Evolutionary conservation across 495 filamentous ascomycete genomes (phyloP).

Genomic region (Penicillium chermesinum): DNA sequence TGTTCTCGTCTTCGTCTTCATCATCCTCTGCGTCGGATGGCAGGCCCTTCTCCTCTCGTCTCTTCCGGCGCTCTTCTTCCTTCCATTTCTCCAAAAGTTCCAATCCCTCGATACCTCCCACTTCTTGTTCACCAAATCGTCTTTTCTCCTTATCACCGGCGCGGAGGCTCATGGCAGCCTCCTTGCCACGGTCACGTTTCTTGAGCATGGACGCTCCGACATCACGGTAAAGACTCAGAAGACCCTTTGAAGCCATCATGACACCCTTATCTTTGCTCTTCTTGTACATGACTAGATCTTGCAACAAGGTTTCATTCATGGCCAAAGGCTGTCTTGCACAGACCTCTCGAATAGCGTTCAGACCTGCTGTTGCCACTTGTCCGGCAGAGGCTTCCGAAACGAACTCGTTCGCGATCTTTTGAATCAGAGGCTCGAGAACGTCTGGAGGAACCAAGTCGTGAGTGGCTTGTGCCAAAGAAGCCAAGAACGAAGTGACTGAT

Average conservation of each 20-base stretch:
- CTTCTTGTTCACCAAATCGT: conserved; percentile 72
- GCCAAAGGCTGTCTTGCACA: conserved; percentile 88
- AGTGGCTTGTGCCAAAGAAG: conserved; percentile 83
- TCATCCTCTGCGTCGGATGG: conserved; percentile 50
- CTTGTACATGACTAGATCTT: conserved; percentile 92
- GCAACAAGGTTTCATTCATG: conserved; percentile 92
- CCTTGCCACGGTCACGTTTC: conserved; percentile 86
- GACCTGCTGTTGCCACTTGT: conserved; percentile 85
- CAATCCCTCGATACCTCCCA: conserved; percentile 83
- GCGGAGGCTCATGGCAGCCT: conserved; percentile 77
- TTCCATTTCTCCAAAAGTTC: conserved; percentile 93
- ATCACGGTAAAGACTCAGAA: conserved; percentile 86
- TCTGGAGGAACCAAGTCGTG: conserved; percentile 92
- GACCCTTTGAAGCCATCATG: conserved; percentile 91
- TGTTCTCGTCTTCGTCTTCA: conserved; percentile 58
- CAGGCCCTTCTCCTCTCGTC: conserved; percentile 59
- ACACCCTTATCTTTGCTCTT: conserved; percentile 98
- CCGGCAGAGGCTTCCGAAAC: conserved; percentile 89
- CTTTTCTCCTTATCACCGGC: conserved; percentile 62
- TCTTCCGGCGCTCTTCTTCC: conserved; percentile 75
- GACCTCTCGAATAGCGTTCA: conserved; percentile 93
- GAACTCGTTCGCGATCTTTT: conserved; percentile 97
- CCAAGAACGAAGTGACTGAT: conserved; percentile 90
- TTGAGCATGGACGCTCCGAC: conserved; percentile 83
- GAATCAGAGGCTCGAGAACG: conserved; percentile 81